phyloP scores from a whole-genome alignment of 2,329 filamentous ascomycete genomes.

The Rachicladosporium sp. region DNA sequence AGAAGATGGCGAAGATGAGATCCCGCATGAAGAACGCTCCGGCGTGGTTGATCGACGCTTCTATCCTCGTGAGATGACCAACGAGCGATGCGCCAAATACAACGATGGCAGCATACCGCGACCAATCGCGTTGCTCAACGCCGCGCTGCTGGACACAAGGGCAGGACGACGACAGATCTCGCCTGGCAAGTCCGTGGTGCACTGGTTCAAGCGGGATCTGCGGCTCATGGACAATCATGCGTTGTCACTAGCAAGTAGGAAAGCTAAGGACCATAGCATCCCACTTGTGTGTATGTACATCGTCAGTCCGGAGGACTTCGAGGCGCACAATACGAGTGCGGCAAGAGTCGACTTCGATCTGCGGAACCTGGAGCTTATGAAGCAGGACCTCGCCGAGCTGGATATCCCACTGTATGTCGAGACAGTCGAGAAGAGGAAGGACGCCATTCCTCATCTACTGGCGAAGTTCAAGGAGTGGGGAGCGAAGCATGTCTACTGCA shows the following conservation, averaged over 20 bases:
- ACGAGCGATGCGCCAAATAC: constrained; percentile 63
- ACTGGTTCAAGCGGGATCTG: constrained; percentile 86
- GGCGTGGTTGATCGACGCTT: constrained; percentile 45
- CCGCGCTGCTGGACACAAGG: constrained; percentile 50
- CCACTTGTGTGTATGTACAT: constrained; percentile 69
- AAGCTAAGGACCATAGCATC: constrained; percentile 54
- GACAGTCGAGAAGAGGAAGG: constrained; percentile 53
- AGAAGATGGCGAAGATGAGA: constrained; percentile 14
- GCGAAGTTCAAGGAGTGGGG: constrained; percentile 60
- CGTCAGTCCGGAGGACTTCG: constrained; percentile 70
- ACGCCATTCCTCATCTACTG: constrained; percentile 49
- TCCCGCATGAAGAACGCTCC: constrained; percentile 22
- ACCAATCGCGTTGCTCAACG: constrained; percentile 57
- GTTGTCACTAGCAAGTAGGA: constrained; percentile 52
- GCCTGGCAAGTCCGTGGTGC: constrained; percentile 54
- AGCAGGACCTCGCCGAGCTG: constrained; percentile 52
- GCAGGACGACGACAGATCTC: constrained; percentile 39
- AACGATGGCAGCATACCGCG: constrained; percentile 54
- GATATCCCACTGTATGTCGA: constrained; percentile 71
- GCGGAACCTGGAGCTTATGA: constrained; percentile 55
- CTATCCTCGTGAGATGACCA: constrained; percentile 80
- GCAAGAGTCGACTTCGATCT: constrained; percentile 70
- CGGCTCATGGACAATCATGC: constrained; percentile 62
- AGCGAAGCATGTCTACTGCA: constrained; percentile 63
- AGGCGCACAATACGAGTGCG: constrained; percentile 64